These are phyloP conservation scores for Annulohypoxylon moriforme DNA, from an alignment of 495 filamentous ascomycete species.

Conservation along the genomic window DNA sequence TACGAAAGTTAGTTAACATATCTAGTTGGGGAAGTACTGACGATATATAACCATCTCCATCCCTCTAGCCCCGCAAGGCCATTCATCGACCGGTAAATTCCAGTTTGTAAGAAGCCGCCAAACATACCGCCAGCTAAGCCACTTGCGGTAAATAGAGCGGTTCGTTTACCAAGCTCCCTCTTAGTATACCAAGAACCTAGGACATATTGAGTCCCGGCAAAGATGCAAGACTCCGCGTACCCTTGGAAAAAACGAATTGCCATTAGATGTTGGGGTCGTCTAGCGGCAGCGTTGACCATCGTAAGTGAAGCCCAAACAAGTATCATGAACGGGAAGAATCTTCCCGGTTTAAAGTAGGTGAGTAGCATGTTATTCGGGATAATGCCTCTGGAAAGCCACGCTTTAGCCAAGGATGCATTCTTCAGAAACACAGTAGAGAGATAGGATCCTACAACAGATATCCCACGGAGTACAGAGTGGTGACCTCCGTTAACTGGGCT, in stretches of 20 bases:
- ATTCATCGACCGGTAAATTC: slow-evolving; percentile 4
- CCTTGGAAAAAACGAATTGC: slow-evolving; percentile 3
- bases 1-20: not conserved
- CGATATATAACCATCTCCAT: slow-evolving; percentile 3
- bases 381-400: not conserved
- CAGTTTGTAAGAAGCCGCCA: not conserved
- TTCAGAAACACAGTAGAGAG: not conserved
- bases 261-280: not conserved
- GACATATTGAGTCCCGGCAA: not conserved
- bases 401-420: not conserved
- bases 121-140: slow-evolving; percentile 2
- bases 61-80: not conserved
- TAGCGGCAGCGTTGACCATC: not conserved
- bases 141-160: slow-evolving; percentile 1
- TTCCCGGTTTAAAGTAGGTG: slow-evolving; percentile 6
- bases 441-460: not conserved
- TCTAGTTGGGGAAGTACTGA: not conserved
- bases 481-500: not conserved
- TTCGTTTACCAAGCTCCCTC: not conserved
- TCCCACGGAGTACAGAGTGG: not conserved
- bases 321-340: slow-evolving; percentile 6
- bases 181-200: slow-evolving; percentile 2
- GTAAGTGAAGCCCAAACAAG: not conserved
- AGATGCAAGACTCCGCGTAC: not conserved
- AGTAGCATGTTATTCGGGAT: slow-evolving; percentile 5